phyloP scores from a whole-genome alignment of 2,329 filamentous ascomycete genomes.

The Exophiala phaeomuriformis region DNA sequence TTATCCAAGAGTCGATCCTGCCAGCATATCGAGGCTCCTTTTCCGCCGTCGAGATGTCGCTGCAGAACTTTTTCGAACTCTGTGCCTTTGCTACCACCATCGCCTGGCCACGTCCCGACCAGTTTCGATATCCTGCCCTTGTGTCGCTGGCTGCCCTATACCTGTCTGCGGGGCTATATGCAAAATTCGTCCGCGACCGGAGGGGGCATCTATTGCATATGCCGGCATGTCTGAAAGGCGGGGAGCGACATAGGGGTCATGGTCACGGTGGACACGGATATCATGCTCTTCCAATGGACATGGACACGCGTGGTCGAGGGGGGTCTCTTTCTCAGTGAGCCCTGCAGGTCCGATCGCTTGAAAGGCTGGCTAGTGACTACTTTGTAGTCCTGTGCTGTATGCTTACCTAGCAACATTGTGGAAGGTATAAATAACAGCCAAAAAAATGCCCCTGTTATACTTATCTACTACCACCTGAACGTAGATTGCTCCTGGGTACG shows the following conservation, averaged over 20 bases:
- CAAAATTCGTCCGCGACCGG: slow-evolving; percentile 44
- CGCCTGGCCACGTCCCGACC: slow-evolving; percentile 53
- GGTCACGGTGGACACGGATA: background rate
- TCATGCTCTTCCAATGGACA: background rate
- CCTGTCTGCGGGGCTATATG: slow-evolving; percentile 36
- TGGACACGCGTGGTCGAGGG: background rate
- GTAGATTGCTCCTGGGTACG: too few species aligned
- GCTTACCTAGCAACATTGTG: too few species aligned
- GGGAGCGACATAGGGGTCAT: background rate
- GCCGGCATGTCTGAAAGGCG: slow-evolving; percentile 26
- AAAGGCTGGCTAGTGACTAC: too few species aligned
- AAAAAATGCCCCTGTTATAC: too few species aligned
- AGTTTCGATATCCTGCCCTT: slow-evolving; percentile 58
- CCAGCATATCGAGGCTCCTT: slow-evolving; percentile 57
- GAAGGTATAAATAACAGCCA: too few species aligned
- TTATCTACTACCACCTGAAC: too few species aligned
- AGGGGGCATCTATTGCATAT: slow-evolving; percentile 55
- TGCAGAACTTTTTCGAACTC: slow-evolving; percentile 65
- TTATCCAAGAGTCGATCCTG: slow-evolving; percentile 53
- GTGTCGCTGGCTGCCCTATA: slow-evolving; percentile 52
- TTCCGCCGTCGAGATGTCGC: slow-evolving; percentile 58
- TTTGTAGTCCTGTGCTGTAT: too few species aligned
- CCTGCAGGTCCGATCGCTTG: background rate
- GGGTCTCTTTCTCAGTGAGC: too few species aligned
- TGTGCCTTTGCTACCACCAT: slow-evolving; percentile 60